Evolutionary conservation across 192 early-diverging fungal species (phyloP), one percentile per base, ranked within the genome.

Genomic region (Funneliformis geosporum): DNA sequence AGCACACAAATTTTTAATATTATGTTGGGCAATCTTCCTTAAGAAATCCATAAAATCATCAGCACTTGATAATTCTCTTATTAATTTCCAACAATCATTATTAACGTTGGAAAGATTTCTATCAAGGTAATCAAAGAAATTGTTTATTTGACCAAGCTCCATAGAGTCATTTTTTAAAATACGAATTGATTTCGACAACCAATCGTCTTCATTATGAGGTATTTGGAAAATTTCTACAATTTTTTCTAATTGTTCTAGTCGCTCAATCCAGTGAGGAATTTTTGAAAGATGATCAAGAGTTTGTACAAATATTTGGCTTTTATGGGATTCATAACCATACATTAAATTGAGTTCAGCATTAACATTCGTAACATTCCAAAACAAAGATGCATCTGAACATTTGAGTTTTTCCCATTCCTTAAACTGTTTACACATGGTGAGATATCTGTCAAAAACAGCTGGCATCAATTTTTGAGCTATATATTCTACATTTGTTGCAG

Each of bases 1-100:
- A 61, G 76, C 76, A 76, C 76, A 77, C 33, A 75, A 28, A 75
- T 81, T 77, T 28, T 68, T 67, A 33, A 81, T 47, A 46, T 75
- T 46, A 60, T 81, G 66, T 46, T 67, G 46, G 18, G 70, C 69
- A 10, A 71, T 60, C 18, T 16, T 14, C 33, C 23, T 21, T 11
- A 72, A 39, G 23, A 43, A 72, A 7, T 18, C 7, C 4, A 72
- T 0, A 33, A 72, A 50, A 25, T 72, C 42, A 11, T 28, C 11
- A 18, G 70, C 40, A 1, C 1, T 4, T 7, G 70, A 72, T 11
- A n/a, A n/a, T n/a, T n/a, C n/a, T n/a, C n/a, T n/a, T n/a, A n/a
- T n/a, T n/a, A n/a, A n/a, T n/a, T n/a, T n/a, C 70, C 70, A 72
- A 28, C 44, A 72, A 28, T 25, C 11, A 25, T 72, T 10, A 23